A percentile compares a stretch with the other conserved stretches of the same genome.
These are phyloP conservation scores for Metrosideros polymorpha DNA, from an alignment of 441 rosid species.

Conservation along the genomic window DNA sequence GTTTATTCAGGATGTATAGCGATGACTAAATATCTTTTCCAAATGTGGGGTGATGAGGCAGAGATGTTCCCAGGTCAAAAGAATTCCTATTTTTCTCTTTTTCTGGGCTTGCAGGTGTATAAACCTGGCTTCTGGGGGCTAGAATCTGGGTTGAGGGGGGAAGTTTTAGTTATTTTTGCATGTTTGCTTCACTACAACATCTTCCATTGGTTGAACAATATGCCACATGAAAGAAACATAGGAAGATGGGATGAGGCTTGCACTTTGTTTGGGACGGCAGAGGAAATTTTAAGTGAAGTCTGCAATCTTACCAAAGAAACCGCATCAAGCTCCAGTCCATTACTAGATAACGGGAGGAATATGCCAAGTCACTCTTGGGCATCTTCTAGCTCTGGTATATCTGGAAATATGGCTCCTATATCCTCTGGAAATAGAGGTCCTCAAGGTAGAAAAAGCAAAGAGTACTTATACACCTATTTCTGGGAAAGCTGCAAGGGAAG, in stretches of 20 bases:
- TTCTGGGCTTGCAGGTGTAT: constrained; percentile 68
- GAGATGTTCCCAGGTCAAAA: constrained; percentile 97
- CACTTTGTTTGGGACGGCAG: constrained; percentile 75
- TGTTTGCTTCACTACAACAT: constrained; percentile 91
- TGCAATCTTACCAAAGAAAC: constrained; percentile 36
- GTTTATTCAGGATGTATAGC: constrained; percentile 72
- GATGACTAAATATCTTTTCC: constrained; percentile 82
- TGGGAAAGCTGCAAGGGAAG: constrained; percentile 90
- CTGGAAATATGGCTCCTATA: constrained; percentile 30
- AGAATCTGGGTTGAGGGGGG: constrained; percentile 88
- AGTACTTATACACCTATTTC: constrained; percentile 69
- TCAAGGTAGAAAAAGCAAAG: constrained; percentile 39
- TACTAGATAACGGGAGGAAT: constrained; percentile 24
- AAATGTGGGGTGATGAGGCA: constrained; percentile 91
- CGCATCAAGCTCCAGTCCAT: constrained; percentile 15
- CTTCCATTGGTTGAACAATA: constrained; percentile 78
- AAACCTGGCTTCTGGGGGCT: constrained; percentile 82
- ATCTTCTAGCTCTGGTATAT: background rate
- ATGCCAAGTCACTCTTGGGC: background rate
- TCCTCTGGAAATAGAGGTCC: constrained; percentile 34
- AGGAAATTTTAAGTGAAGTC: constrained; percentile 38
- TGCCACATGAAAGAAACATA: constrained; percentile 33
- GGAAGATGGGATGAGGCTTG: constrained; percentile 97
- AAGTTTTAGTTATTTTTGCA: constrained; percentile 83
- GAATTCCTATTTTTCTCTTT: constrained; percentile 46